phyloP scores from a whole-genome alignment of 1,284 basidiomycete species.

The Sparassis latifolia region DNA sequence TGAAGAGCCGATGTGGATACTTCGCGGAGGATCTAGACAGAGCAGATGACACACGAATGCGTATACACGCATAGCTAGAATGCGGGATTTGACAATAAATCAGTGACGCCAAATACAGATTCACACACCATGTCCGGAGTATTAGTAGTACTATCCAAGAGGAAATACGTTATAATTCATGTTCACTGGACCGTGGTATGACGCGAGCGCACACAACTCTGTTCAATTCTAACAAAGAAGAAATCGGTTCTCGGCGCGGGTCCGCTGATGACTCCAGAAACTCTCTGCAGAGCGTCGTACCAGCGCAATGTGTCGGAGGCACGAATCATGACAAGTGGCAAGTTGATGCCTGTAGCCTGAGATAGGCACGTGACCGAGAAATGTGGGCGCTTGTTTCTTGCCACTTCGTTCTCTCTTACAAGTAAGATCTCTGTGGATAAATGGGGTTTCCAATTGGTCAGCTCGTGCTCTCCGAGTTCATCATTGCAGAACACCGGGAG shows the following conservation, averaged over 20 bases:
- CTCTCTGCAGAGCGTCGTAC: neutral
- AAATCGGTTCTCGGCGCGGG: neutral
- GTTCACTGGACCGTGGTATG: neutral
- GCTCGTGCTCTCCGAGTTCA: neutral
- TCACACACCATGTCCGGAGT: constrained; percentile 60
- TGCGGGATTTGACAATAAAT: neutral
- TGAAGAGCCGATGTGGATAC: constrained; percentile 58
- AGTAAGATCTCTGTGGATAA: neutral
- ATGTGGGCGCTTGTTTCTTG: neutral
- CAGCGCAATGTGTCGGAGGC: neutral
- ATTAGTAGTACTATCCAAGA: constrained; percentile 53
- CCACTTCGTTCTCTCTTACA: neutral
- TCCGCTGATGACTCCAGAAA: neutral
- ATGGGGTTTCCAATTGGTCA: neutral
- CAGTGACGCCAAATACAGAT: neutral
- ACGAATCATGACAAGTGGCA: neutral
- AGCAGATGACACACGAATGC: constrained; percentile 57
- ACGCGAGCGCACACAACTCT: no score
- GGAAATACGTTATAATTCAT: constrained; percentile 1
- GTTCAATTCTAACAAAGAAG: neutral
- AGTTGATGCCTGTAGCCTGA: neutral
- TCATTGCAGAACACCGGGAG: neutral
- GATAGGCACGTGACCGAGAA: neutral
- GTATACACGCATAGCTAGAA: constrained; percentile 57
- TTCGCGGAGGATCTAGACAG: constrained; percentile 33